phyloP scores from a whole-genome alignment of 305 asterid species.

The Fraxinus floribunda region DNA sequence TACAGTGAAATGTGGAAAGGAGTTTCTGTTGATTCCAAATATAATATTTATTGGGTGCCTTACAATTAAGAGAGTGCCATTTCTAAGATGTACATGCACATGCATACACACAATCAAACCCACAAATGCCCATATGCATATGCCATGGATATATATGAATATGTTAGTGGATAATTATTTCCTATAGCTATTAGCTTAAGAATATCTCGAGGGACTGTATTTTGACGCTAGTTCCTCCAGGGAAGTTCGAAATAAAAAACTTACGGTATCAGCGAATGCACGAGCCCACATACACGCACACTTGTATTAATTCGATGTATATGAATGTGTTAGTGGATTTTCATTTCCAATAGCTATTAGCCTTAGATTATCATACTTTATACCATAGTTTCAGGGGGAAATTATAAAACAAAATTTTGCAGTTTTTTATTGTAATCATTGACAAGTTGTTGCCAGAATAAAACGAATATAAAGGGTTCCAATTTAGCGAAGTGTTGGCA shows the following conservation, averaged over 20 bases:
- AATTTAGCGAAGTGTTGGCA: neutral
- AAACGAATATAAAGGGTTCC: neutral
- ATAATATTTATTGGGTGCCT: neutral
- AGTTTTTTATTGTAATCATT: neutral
- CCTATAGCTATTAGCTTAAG: neutral
- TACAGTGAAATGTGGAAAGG: neutral
- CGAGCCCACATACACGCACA: neutral
- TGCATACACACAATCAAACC: neutral
- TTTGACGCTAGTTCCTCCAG: neutral
- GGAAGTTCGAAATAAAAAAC: neutral
- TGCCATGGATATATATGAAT: neutral
- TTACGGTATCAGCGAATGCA: neutral
- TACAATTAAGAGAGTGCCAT: neutral
- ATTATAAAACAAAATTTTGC: neutral
- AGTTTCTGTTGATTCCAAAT: neutral
- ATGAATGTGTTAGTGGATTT: neutral
- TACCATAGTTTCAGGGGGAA: neutral
- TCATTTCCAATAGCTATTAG: neutral
- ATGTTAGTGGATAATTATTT: neutral
- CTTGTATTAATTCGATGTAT: neutral
- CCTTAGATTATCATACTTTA: neutral
- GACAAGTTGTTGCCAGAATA: neutral
- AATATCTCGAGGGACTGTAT: neutral
- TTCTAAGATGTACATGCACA: neutral
- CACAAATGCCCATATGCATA: neutral